Evolutionary conservation across 805 yeast species (phyloP), one percentile per base, ranked within the genome.

Genomic region (Metschnikowia rubicola): DNA sequence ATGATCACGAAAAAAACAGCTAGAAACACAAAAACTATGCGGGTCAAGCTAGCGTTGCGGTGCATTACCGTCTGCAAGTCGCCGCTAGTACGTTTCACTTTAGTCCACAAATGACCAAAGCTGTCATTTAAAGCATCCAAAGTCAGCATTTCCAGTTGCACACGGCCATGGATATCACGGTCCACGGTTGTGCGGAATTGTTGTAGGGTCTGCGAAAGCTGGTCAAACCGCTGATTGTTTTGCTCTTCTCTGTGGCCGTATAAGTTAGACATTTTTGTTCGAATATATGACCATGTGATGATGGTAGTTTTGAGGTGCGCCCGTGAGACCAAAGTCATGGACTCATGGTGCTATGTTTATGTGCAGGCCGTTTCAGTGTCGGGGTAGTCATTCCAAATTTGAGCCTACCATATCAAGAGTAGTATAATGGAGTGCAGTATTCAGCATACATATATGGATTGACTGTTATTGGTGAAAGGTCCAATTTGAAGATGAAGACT

Each of bases 201-300:
- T 44, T 69, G 68, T 33, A 72, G 58, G 0, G 77, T 72, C 47
- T 59, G 71, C 0, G 77, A 75, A 30, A 72, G 62, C 47, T 67
- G 71, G 44, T 72, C 75, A 50, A 72, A 71, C 44, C 71, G 51
- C 51, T 70, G 71, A 53, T 71, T 69, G 53, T 72, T 72, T 44
- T 69, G 72, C 35, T 67, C 65, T 52, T 72, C 77, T 52, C 77
- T 59, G 44, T 67, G 70, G 37, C 73, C 59, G 57, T 72, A 72
- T 36, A 71, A 52, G 36, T 50, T 48, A 12, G 58, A 55, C 58
- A 55, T 54, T 31, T 12, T 40, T 21, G 26, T 21, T 21, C 7
- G 26, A 21, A 5, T 5, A 21, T 21, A 21, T 21, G 26, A 1
- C 26, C 26, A 21, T 21, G 3, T 21, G 26, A 21, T 21, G 26